Base-by-base conservation (phyloP, 305 asterid species). In the Salvia sclarea region DNA sequence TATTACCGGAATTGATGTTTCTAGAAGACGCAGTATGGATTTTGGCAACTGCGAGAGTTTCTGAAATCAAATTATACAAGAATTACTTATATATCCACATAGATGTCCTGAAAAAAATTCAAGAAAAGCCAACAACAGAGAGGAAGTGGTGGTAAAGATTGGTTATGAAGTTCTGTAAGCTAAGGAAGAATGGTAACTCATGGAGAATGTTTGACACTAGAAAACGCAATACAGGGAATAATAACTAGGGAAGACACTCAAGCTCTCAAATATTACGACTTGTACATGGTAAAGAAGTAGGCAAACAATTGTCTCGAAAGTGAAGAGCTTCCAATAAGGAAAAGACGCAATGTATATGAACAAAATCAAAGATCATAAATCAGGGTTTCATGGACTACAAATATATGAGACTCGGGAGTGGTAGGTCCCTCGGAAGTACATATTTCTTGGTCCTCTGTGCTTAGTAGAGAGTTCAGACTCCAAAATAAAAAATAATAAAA, bases 21-120 rank as follows among this genome's bases (percentile, higher is more conserved):
- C 95, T 12, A 91, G 86, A 77, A 89, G 98, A 31, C 99, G 99
- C 78, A 94, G 72, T 55, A 82, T 78, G 31, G 97, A 94, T 73
- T 85, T 83, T 24, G 97, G 83, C 80, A 89, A 80, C 75, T 92
- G 91, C 45, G 99, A 84, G 49, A 94, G 84, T 71, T 81, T 90
- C 98, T 94, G 95, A 60, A 79, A 80, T 44, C 71, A 76, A 69
- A 66, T 40, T 18, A 53, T 8, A 66, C 13, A 64, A 63, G 68
- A 55, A 59, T 70, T 61, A 76, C 54, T 66, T 33, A 66, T 57
- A 41, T 17, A 13, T 67, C 63, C 75, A 48, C 21, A 50, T 14
- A 25, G 24, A 30, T 43, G 22, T 40, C 53, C n/a, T 53, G 6
- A 58, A 25, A 28, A 28, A 71, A 54, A 55, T 41, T 69, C 31